Evolutionary conservation across 2,329 filamentous ascomycete genomes (phyloP).

Genomic region (Diaporthe humulicola): DNA sequence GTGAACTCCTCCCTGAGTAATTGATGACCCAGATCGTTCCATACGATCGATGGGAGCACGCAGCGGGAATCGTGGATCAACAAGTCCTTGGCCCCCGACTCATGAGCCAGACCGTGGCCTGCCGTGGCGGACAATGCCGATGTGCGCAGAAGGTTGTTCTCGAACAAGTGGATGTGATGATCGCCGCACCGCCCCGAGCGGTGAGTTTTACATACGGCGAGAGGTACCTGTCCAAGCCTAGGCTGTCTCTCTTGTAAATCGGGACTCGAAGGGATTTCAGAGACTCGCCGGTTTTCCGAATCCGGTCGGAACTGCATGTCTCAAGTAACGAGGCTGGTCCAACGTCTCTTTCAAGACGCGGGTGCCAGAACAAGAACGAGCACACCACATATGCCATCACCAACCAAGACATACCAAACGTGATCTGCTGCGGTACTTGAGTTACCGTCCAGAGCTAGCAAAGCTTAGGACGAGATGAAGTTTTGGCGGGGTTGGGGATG

Average conservation of each 20-base stretch:
- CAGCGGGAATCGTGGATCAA: slow-evolving; percentile 17
- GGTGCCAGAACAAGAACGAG: slow-evolving; percentile 12
- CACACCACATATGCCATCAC: not conserved
- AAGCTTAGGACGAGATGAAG: slow-evolving; percentile 22
- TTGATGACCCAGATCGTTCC: slow-evolving; percentile 31
- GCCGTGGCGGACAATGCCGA: slow-evolving; percentile 13
- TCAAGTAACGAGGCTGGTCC: slow-evolving; percentile 12
- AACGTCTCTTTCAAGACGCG: slow-evolving; percentile 12
- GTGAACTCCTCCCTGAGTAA: slow-evolving; percentile 19
- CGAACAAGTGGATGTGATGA: slow-evolving; percentile 22
- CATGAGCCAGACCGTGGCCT: slow-evolving; percentile 8
- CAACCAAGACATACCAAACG: slow-evolving; percentile 19
- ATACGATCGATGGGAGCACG: slow-evolving; percentile 8
- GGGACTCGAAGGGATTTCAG: not conserved
- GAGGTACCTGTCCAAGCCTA: not conserved
- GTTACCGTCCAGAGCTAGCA: slow-evolving; percentile 7
- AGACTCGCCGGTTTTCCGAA: slow-evolving; percentile 13
- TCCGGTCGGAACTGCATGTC: slow-evolving; percentile 20
- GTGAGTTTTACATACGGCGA: slow-evolving; percentile 16
- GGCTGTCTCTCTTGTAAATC: slow-evolving; percentile 5
- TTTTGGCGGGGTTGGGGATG: no score
- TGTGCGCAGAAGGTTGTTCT: slow-evolving; percentile 5
- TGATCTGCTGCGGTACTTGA: slow-evolving; percentile 16
- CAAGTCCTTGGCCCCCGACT: slow-evolving; percentile 6
- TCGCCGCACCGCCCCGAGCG: slow-evolving; percentile 12